Evolutionary conservation across 805 yeast genomes (phyloP).

Genomic region (Kluyveromyces starmeri): DNA sequence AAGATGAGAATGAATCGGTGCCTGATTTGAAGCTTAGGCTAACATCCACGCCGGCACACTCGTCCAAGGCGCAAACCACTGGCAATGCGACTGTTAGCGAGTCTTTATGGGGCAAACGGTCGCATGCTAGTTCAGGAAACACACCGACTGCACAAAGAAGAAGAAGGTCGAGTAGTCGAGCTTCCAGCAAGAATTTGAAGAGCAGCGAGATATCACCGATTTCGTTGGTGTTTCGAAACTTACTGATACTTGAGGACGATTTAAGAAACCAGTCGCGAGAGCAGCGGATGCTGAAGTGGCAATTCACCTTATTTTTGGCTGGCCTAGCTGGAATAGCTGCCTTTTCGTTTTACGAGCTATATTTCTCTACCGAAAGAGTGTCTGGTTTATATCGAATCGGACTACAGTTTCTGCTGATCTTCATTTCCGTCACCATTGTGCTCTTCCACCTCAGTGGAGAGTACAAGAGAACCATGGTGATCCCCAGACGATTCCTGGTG

Average conservation of each 20-base stretch:
- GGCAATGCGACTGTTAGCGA: neutral
- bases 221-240: conserved; percentile 70
- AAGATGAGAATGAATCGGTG: neutral
- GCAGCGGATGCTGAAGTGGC: conserved; percentile 52
- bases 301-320: conserved; percentile 33
- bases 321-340: conserved; percentile 35
- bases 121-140: neutral
- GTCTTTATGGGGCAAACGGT: neutral
- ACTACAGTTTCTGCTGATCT: conserved; percentile 47
- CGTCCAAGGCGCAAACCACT: neutral
- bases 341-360: conserved; percentile 33
- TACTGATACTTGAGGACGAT: conserved; percentile 78
- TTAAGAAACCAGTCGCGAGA: conserved; percentile 72
- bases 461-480: conserved; percentile 73
- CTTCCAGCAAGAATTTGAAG: conserved; percentile 22
- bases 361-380: conserved; percentile 32
- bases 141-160: conserved; percentile 7
- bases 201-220: conserved; percentile 37
- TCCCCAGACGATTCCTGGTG: conserved; percentile 68
- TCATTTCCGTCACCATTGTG: conserved; percentile 56
- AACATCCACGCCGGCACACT: neutral
- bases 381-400: conserved; percentile 32
- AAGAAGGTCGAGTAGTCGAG: conserved; percentile 21
- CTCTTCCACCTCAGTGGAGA: conserved; percentile 85
- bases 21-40: neutral